Base-by-base conservation (phyloP, 139 green algal genomes). In the Microglena sp. region DNA sequence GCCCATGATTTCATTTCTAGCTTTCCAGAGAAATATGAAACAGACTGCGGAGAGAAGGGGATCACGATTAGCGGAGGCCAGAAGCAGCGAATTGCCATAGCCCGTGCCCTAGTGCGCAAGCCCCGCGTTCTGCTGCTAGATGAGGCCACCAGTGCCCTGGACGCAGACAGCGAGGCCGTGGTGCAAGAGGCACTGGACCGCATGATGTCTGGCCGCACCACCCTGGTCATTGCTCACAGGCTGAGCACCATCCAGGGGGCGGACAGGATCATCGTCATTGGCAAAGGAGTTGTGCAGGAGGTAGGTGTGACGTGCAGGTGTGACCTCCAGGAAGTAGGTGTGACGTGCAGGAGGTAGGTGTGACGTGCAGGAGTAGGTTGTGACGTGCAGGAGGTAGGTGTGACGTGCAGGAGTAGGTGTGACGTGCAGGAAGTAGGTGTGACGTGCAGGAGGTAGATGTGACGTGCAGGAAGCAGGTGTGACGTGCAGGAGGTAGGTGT, bases 41-140 rank as follows among this genome's bases (percentile, higher is more conserved):
- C 90, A 11, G 66, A 85, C 28, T 91, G 86, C 46, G 89, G 90
- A 2, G 85, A 95, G 60, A 83, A 86, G 53, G 92, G 91, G 4
- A 69, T 89, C 32, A 71, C 82, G 64, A 66, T 97, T 21, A 83
- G 56, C 5, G 92, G 92, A 40, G 81, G 83, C 2, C 82, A 94
- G 76, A 92, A 91, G 79, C 90, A 97, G 79, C 82, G 90, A n/a
- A 87, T 98, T 21, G 91, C 91, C 33, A 95, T 98, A 33, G 92
- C 92, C 0, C 68, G 92, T 0, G 92, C 92, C 7, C 79, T 98
- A 3, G 71, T 96, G 11, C 77, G 84, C 29, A 64, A 83, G 35
- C 87, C 90, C 40, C 45, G 77, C 6, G 69, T 95, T 33, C 64
- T 83, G 62, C 60, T 82, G 56, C 69, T 85, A 24, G 79, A 70